Evolutionary conservation across 1,284 basidiomycete species (phyloP), one percentile per base, ranked within the genome.

Genomic region (Schizophyllum amplum): DNA sequence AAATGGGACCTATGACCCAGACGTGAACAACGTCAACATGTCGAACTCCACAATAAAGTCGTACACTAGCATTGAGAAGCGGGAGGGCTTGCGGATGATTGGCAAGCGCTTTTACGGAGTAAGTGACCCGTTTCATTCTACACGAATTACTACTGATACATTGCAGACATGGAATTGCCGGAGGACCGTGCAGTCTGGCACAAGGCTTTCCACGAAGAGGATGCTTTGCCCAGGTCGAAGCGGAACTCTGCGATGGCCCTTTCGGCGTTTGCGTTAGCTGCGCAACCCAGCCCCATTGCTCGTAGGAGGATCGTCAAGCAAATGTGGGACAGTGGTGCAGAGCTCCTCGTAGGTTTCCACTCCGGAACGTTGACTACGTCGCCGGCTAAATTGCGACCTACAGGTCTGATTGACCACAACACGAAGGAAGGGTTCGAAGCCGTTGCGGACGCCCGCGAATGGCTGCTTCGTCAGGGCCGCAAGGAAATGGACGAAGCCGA

Each of bases 311-410:
- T 92, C 49, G 78, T 95, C 5, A 84, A 86, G 63, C 83, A 91
- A 64, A 89, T 96, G 79, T 97, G 94, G 94, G 79, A 90, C 53
- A 92, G 90, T 62, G 91, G 90, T 26, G 93, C 93, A 27, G 82
- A 88, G 64, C 81, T 84, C 15, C 83, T 94, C 53, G 89, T 92
- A 64, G 63, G 78, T 66, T 55, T 62, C 62, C 25, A 55, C 17
- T 25, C 53, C 64, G 66, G 52, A 58, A 47, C 5, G 22, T 47
- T 53, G 24, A 55, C 61, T 42, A 64, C 55, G 26, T 23, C 7
- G 53, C 27, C 5, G 6, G 33, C 51, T 15, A 26, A 47, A 47
- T n/a, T n/a, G 25, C 21, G 13, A 46, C 5, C 26, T 22, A 52
- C 63, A 94, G 85, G 77, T 98, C 55, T 74, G 47, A 87, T 98